These are phyloP conservation scores for Staphylotrichum longicolle DNA, from an alignment of 495 filamentous ascomycete genomes.

Conservation along the genomic window DNA sequence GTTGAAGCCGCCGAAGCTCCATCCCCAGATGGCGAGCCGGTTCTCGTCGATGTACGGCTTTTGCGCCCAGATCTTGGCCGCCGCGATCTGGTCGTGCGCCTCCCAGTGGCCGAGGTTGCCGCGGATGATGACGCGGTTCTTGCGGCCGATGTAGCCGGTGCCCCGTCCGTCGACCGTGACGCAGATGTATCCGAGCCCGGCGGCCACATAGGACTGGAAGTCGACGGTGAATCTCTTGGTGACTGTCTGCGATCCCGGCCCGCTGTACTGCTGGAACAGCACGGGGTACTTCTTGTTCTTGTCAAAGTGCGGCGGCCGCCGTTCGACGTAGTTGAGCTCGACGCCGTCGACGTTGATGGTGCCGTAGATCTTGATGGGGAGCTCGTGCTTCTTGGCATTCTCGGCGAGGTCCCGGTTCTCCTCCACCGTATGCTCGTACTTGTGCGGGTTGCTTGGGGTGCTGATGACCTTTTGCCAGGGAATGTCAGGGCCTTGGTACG, in stretches of 20 bases:
- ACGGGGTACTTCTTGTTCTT: constrained; percentile 84
- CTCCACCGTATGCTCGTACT: constrained; percentile 69
- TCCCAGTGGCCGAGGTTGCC: constrained; percentile 84
- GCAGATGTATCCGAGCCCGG: constrained; percentile 85
- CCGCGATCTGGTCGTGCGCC: constrained; percentile 84
- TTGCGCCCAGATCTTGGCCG: constrained; percentile 78
- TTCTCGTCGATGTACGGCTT: constrained; percentile 81
- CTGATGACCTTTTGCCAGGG: constrained; percentile 91
- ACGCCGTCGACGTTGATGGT: constrained; percentile 68
- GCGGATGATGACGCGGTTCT: constrained; percentile 75
- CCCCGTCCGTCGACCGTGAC: constrained; percentile 93
- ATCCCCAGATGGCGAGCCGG: constrained; percentile 93
- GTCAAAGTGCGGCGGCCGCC: constrained; percentile 88
- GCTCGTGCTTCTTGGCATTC: constrained; percentile 68
- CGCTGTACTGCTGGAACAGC: constrained; percentile 88
- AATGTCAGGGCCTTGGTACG: constrained; percentile 79
- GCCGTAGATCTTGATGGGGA: constrained; percentile 81
- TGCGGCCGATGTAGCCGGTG: constrained; percentile 85
- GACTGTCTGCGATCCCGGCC: constrained; percentile 85
- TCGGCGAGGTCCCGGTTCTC: constrained; percentile 68
- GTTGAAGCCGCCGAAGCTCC: constrained; percentile 97
- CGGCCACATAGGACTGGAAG: constrained; percentile 87
- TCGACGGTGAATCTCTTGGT: constrained; percentile 78
- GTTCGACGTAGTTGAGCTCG: constrained; percentile 85
- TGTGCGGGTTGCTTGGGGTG: constrained; percentile 64